Evolutionary conservation across 768 basidiomycete species (phyloP).

Genomic region (Boletus rex-veris): DNA sequence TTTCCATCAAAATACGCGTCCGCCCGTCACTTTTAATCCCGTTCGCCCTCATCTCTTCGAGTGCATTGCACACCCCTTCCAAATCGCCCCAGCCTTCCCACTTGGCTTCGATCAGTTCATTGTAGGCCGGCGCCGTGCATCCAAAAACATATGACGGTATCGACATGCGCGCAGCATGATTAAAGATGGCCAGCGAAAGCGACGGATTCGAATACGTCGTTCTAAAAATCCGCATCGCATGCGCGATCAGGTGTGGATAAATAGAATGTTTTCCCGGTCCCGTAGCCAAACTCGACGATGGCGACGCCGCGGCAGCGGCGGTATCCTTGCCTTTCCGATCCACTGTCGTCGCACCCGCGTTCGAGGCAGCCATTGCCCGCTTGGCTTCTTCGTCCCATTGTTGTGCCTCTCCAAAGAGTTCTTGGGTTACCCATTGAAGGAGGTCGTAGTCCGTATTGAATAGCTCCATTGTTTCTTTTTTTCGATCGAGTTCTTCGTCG

Average conservation of each 20-base stretch:
- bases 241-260: constrained; percentile 74
- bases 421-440: constrained; percentile 65
- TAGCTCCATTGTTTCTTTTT: constrained; percentile 69
- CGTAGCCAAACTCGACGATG: constrained; percentile 1
- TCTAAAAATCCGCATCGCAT: constrained; percentile 75
- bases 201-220: constrained; percentile 77
- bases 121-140: constrained; percentile 84
- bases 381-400: constrained; percentile 47
- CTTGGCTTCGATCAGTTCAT: constrained; percentile 81
- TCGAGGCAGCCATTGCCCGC: constrained; percentile 31
- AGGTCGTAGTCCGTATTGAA: constrained; percentile 68
- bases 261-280: constrained; percentile 55
- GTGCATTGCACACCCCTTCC: constrained; percentile 62
- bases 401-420: constrained; percentile 63
- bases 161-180: constrained; percentile 70
- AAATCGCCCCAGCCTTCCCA: constrained; percentile 86
- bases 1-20: constrained; percentile 62
- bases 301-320: not conserved
- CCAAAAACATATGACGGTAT: constrained; percentile 84
- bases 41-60: constrained; percentile 82
- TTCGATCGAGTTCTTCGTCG: constrained; percentile 58
- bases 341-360: not conserved
- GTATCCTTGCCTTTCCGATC: not conserved
- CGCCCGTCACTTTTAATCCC: constrained; percentile 62
- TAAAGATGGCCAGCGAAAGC: constrained; percentile 78